phyloP scores from a whole-genome alignment of 2,329 filamentous ascomycete genomes.

The Tolypocladium nubicola region DNA sequence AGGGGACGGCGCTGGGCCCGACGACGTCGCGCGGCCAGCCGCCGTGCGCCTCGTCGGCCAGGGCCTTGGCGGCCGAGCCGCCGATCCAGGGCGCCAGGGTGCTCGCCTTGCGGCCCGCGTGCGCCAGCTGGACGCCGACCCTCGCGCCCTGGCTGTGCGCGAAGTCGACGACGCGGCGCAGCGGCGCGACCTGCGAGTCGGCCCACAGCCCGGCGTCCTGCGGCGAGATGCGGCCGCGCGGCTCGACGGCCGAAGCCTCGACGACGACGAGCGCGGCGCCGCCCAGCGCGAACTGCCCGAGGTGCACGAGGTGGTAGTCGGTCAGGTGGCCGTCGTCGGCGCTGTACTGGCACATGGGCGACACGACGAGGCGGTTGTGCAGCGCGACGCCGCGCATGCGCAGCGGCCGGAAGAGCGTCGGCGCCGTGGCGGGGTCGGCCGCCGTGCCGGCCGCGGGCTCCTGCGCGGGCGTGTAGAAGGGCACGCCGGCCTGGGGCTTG shows the following conservation, averaged over 20 bases:
- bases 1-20: constrained; percentile 27
- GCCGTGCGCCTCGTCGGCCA: constrained; percentile 40
- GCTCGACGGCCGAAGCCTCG: constrained; percentile 66
- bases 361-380: constrained; percentile 46
- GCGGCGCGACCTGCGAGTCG: constrained; percentile 66
- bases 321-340: constrained; percentile 57
- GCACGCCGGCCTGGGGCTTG: constrained; percentile 31
- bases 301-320: constrained; percentile 72
- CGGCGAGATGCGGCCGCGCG: constrained; percentile 75
- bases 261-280: constrained; percentile 66
- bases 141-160: constrained; percentile 69
- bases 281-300: constrained; percentile 66
- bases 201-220: constrained; percentile 74
- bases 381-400: constrained; percentile 41
- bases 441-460: constrained; percentile 39
- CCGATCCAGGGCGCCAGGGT: constrained; percentile 54
- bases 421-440: constrained; percentile 26
- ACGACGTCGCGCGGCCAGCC: constrained; percentile 50
- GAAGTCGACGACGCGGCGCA: constrained; percentile 65
- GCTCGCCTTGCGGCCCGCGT: constrained; percentile 64
- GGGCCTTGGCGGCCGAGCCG: constrained; percentile 30
- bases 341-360: constrained; percentile 53
- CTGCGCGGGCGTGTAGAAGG: constrained; percentile 46
- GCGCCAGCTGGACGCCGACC: constrained; percentile 69
- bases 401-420: constrained; percentile 47